phyloP scores from a whole-genome alignment of 148 eudicot species.

The Beta vulgaris region DNA sequence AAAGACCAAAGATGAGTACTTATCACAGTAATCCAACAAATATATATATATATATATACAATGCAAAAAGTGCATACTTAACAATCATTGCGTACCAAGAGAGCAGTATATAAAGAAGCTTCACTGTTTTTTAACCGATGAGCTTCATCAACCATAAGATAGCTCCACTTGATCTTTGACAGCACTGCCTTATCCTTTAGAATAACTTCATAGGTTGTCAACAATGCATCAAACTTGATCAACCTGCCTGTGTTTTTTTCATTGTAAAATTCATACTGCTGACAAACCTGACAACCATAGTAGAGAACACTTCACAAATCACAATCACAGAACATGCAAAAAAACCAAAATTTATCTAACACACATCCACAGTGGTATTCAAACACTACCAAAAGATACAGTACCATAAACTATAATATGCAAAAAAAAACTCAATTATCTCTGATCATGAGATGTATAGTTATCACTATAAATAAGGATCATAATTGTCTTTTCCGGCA shows the following conservation, averaged over 20 bases:
- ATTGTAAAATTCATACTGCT: slow-evolving; percentile 90
- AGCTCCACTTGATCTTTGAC: slow-evolving; percentile 94
- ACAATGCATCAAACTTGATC: slow-evolving; percentile 74
- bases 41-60: too few species aligned
- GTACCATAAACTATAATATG: not conserved
- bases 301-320: slow-evolving; percentile 2
- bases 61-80: slow-evolving; percentile 7
- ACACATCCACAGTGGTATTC: not conserved
- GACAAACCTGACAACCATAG: slow-evolving; percentile 70
- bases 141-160: slow-evolving; percentile 99
- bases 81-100: slow-evolving; percentile 49
- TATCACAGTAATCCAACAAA: not conserved
- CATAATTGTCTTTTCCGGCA: not conserved
- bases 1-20: not conserved
- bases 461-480: too few species aligned
- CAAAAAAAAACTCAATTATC: too few species aligned
- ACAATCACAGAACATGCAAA: not conserved
- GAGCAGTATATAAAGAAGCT: slow-evolving; percentile 84
- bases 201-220: slow-evolving; percentile 96
- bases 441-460: too few species aligned
- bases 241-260: slow-evolving; percentile 62
- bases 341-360: not conserved
- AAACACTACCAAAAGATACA: not conserved
- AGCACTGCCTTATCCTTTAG: slow-evolving; percentile 85
- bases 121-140: slow-evolving; percentile 95